Evolutionary conservation across 768 basidiomycete genomes (phyloP), one percentile per base, ranked within the genome.

Genomic region (Suillus alpinus): DNA sequence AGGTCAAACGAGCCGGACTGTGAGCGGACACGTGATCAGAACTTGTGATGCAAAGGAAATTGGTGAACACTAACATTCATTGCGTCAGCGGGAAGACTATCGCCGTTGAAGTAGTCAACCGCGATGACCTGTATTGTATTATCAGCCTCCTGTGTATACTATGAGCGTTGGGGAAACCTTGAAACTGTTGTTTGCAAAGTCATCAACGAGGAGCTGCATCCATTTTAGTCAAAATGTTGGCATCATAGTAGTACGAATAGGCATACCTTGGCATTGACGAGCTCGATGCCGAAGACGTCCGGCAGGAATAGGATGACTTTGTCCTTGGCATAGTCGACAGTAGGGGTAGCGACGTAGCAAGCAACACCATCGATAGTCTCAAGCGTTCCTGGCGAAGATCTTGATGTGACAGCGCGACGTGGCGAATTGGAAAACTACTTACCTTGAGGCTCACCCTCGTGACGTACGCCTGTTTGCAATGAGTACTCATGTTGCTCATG

Each of bases 291-390:
- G 60, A 83, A 85, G 50, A 79, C 73, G 63, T 86, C 87, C 3
- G 82, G 59, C 29, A 87, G 68, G 74, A 76, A 83, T 31, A 88
- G 77, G 52, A 88, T 57, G 31, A 79, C 83, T 68, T 86, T 87
- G 64, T 81, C 77, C 71, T 84, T 82, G 57, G 80, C 71, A 61
- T 83, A 85, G 41, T 81, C 79, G 3, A 66, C 64, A 0, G 76
- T 69, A 13, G 87, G 87, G 1, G 81, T 84, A 1, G 82, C 80
- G 56, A 86, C 76, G 62, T 88, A 88, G 63, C 73, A 76, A 8
- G 73, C 68, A 50, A 86, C 76, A 3, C 83, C 85, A 29, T 70
- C 76, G 59, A 86, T 77, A 29, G 67, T 62, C 63, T 83, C 79
- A 66, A 75, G 70, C 67, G 77, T 78, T 29, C 86, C 86, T 86